Evolutionary conservation across 2,329 filamentous ascomycete genomes (phyloP).

Genomic region (Cryphonectria radicalis): DNA sequence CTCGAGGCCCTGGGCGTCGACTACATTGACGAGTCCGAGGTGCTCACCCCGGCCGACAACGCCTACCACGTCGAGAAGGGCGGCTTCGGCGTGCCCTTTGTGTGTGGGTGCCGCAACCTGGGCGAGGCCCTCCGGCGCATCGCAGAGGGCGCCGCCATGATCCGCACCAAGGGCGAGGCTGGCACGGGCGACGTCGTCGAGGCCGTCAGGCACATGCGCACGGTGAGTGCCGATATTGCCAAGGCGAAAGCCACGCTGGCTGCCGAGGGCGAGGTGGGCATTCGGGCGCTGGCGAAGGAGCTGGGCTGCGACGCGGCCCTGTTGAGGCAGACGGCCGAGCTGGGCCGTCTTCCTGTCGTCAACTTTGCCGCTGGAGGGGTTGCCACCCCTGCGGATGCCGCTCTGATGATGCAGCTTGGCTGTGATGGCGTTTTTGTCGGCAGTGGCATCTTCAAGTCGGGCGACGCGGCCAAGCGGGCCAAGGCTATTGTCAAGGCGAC

Average conservation of each 20-base stretch:
- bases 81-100: slow-evolving; percentile 82
- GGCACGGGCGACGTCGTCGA: slow-evolving; percentile 97
- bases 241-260: slow-evolving; percentile 76
- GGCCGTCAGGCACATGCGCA: slow-evolving; percentile 92
- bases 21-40: slow-evolving; percentile 98
- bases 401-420: slow-evolving; percentile 96
- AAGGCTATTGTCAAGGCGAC: slow-evolving; percentile 94
- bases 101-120: slow-evolving; percentile 93
- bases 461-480: slow-evolving; percentile 85
- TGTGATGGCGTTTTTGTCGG: slow-evolving; percentile 98
- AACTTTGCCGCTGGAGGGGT: slow-evolving; percentile 99
- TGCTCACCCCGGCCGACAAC: slow-evolving; percentile 92
- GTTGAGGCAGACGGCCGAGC: slow-evolving; percentile 82
- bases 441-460: slow-evolving; percentile 95
- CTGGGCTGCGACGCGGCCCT: slow-evolving; percentile 78
- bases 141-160: slow-evolving; percentile 95
- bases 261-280: slow-evolving; percentile 53
- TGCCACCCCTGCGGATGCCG: slow-evolving; percentile 97
- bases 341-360: slow-evolving; percentile 89
- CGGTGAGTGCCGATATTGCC: slow-evolving; percentile 81
- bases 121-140: slow-evolving; percentile 92
- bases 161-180: slow-evolving; percentile 97
- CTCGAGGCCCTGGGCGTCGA: slow-evolving; percentile 93
- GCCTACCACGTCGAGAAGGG: slow-evolving; percentile 90
- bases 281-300: slow-evolving; percentile 78